These are phyloP conservation scores for Nymphaea thermarum DNA, from an alignment of 164 flowering plant genomes.

Conservation along the genomic window DNA sequence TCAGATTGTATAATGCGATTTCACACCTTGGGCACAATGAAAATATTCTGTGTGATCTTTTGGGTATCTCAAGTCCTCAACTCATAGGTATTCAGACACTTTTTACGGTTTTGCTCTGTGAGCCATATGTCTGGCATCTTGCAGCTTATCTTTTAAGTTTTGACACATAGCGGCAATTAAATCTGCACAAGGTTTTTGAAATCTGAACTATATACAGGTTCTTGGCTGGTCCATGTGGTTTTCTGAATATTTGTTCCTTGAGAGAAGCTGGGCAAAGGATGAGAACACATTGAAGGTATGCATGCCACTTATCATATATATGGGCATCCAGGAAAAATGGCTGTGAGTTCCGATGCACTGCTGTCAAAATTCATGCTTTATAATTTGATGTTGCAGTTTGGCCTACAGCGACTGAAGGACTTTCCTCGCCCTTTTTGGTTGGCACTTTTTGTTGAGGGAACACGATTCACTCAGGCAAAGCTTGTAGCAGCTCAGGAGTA, in stretches of 20 bases:
- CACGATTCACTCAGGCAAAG: slow-evolving; percentile 86
- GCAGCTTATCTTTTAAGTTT: too few relatives aligned
- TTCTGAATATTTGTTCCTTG: slow-evolving; percentile 86
- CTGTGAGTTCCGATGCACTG: background rate
- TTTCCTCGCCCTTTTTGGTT: slow-evolving; percentile 90
- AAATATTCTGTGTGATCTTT: too few relatives aligned
- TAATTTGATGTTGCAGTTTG: slow-evolving; percentile 44
- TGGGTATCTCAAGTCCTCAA: too few relatives aligned
- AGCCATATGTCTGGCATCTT: too few relatives aligned
- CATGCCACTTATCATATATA: background rate
- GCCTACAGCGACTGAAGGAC: slow-evolving; percentile 62
- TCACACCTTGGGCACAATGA: too few relatives aligned
- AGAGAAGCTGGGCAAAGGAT: slow-evolving; percentile 96
- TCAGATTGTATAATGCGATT: too few relatives aligned
- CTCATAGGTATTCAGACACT: too few relatives aligned
- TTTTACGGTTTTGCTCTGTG: too few relatives aligned
- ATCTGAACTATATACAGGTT: slow-evolving; percentile 29
- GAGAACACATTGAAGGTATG: slow-evolving; percentile 78
- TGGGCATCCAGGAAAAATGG: background rate
- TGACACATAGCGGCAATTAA: too few relatives aligned
- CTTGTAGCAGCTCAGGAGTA: slow-evolving; percentile 96
- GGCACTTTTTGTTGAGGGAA: slow-evolving; percentile 97
- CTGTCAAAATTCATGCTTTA: background rate
- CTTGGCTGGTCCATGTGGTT: slow-evolving; percentile 99
- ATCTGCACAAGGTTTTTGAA: too few relatives aligned